phyloP scores from a whole-genome alignment of 2,329 filamentous ascomycete genomes.

The Xylariaceae sp. region DNA sequence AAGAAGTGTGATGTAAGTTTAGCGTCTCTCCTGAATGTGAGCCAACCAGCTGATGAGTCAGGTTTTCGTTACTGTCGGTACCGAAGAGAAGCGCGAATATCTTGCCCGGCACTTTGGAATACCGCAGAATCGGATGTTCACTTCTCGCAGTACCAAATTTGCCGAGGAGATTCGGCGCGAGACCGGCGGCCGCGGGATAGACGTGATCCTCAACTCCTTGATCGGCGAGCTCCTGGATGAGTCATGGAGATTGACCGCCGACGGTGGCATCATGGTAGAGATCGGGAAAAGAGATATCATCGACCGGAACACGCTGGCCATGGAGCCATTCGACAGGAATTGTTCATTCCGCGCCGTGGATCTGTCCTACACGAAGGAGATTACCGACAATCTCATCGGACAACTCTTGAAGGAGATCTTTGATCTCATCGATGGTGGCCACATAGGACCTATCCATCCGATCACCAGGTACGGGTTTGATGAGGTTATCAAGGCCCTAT shows the following conservation, averaged over 20 bases:
- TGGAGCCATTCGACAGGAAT: slow-evolving; percentile 33
- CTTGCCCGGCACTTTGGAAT: slow-evolving; percentile 8
- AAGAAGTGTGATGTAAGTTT: slow-evolving; percentile 4
- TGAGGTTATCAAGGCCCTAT: slow-evolving; percentile 26
- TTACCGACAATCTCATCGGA: background rate
- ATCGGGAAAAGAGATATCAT: slow-evolving; percentile 24
- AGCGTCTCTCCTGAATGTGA: background rate
- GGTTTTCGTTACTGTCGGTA: slow-evolving; percentile 10
- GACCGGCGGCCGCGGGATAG: slow-evolving; percentile 10
- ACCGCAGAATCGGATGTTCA: slow-evolving; percentile 9
- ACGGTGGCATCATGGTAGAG: slow-evolving; percentile 10
- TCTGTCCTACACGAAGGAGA: slow-evolving; percentile 5
- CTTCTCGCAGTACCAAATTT: slow-evolving; percentile 10
- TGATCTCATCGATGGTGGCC: slow-evolving; percentile 6
- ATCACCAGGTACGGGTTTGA: slow-evolving; percentile 18
- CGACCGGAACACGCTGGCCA: slow-evolving; percentile 31
- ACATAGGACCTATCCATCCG: slow-evolving; percentile 23
- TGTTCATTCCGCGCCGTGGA: slow-evolving; percentile 27
- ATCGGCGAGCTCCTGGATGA: slow-evolving; percentile 8
- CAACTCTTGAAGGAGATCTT: slow-evolving; percentile 8
- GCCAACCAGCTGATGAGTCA: slow-evolving; percentile 2
- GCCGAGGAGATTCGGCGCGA: background rate
- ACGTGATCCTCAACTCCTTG: slow-evolving; percentile 14
- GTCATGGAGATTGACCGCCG: slow-evolving; percentile 6
- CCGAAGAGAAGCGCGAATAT: slow-evolving; percentile 8